Evolutionary conservation across 805 yeast species (phyloP).

Genomic region (Wickerhamomyces bisporus): DNA sequence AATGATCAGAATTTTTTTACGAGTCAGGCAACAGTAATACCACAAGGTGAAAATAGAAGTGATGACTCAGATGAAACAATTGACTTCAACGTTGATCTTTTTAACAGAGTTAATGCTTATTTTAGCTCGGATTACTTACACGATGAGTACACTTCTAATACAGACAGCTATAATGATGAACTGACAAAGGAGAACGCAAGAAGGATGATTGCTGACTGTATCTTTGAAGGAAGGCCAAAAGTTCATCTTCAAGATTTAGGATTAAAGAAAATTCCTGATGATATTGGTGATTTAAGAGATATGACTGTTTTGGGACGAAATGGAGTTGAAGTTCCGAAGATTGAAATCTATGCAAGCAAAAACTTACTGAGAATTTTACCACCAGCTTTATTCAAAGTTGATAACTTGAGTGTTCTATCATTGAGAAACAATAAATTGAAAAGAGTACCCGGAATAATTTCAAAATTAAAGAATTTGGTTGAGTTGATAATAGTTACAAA

Average conservation of each 20-base stretch:
- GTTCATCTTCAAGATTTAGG: constrained; percentile 44
- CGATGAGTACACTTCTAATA: constrained; percentile 16
- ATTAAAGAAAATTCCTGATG: constrained; percentile 48
- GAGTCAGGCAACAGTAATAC: constrained; percentile 20
- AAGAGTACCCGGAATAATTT: constrained; percentile 43
- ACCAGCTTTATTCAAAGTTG: constrained; percentile 45
- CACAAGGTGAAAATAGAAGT: constrained; percentile 6
- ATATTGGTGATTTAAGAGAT: constrained; percentile 50
- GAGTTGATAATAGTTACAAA: constrained; percentile 50
- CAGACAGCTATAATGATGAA: constrained; percentile 17
- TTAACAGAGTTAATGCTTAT: constrained; percentile 20
- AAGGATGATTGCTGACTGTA: constrained; percentile 36
- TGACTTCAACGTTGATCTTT: constrained; percentile 21
- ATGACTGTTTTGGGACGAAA: constrained; percentile 39
- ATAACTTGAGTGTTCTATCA: constrained; percentile 45
- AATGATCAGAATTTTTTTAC: constrained; percentile 8
- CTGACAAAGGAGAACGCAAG: constrained; percentile 28
- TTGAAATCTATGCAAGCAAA: constrained; percentile 47
- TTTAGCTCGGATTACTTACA: constrained; percentile 17
- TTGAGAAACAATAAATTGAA: constrained; percentile 46
- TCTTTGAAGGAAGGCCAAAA: constrained; percentile 42
- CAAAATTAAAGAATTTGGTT: constrained; percentile 35
- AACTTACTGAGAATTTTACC: constrained; percentile 44
- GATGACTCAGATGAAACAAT: constrained; percentile 15
- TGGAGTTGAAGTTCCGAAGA: constrained; percentile 30